Base-by-base conservation (phyloP, 2,329 filamentous ascomycete genomes). In the Neonectria hederae region DNA sequence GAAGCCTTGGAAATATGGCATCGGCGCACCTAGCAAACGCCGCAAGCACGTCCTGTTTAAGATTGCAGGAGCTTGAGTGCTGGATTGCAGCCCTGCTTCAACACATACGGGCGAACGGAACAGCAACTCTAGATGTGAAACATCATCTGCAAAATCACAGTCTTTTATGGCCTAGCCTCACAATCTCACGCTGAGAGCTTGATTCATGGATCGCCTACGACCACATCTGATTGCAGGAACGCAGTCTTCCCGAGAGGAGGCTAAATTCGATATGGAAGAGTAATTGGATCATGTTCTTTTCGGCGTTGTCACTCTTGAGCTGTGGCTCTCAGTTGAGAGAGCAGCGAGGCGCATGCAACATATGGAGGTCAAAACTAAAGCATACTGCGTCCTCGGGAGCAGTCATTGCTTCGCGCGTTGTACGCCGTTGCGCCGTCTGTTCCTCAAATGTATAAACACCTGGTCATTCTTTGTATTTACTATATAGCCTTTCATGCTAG, bases 361-460 rank as follows among this genome's bases (percentile, higher is more conserved):
- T n/a, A 7, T 28, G 32, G 14, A 24, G 24, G 14, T 10, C 9
- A 48, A 53, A 46, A 56, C 26, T 14, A 32, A 30, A 43, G 59
- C 30, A 42, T 14, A 26, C 10, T 54, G 26, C 35, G 19, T 28
- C n/a, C 26, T 14, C 22, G 40, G 26, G 45, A 62, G 52, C 52
- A 62, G 35, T 21, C 43, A 35, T 48, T 46, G 22, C 32, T 49
- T 40, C n/a, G 22, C 45, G 40, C 24, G 45, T 14, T 51, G 38
- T 54, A 26, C 46, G 24, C 42, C 30, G 26, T 55, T 56, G 35
- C 24, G 11, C 9, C 42, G 46, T 43, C 30, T 56, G 51, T 32
- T 54, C 59, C 59, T 32, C 52, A 28, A 55, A 62, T 69, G 67
- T 67, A 65, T 52, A 69, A 69, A 67, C 38, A 56, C 17, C 40